Conservation (phyloP, 257 asterid species). For the Nicotiana sylvestris region DNA sequence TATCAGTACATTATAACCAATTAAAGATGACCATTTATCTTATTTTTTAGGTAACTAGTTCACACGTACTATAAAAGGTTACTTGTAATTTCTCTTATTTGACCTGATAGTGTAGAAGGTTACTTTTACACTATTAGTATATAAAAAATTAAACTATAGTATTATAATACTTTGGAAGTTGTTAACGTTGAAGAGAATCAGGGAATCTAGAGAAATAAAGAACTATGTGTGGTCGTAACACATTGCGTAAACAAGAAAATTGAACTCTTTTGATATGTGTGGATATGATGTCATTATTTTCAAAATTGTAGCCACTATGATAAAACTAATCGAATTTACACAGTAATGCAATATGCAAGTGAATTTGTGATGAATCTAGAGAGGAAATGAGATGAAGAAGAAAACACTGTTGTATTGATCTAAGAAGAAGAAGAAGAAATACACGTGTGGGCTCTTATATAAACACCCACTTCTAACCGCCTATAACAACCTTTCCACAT, state of each 20-base stretch:
- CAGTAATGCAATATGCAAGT: too few relatives aligned
- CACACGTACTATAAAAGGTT: not conserved
- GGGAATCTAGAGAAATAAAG: not conserved
- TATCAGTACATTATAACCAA: too few relatives aligned
- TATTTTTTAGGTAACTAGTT: not conserved
- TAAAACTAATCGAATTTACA: too few relatives aligned
- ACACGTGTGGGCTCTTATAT: too few relatives aligned
- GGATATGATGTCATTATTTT: not conserved
- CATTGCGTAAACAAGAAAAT: not conserved
- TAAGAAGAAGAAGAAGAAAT: too few relatives aligned
- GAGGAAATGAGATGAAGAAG: too few relatives aligned
- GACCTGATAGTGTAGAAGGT: not conserved
- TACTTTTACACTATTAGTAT: not conserved
- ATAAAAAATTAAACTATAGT: not conserved
- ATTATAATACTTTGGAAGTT: not conserved
- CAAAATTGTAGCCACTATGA: not conserved
- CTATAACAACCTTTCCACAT: too few relatives aligned
- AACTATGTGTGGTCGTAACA: not conserved
- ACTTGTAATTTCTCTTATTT: not conserved
- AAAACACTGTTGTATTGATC: too few relatives aligned
- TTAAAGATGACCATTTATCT: too few relatives aligned
- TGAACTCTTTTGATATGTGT: not conserved
- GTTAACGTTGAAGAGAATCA: not conserved
- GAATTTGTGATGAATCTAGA: too few relatives aligned
- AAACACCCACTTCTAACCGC: too few relatives aligned